Evolutionary conservation across 805 yeast species (phyloP).

Genomic region (Ascoidea asiatica): DNA sequence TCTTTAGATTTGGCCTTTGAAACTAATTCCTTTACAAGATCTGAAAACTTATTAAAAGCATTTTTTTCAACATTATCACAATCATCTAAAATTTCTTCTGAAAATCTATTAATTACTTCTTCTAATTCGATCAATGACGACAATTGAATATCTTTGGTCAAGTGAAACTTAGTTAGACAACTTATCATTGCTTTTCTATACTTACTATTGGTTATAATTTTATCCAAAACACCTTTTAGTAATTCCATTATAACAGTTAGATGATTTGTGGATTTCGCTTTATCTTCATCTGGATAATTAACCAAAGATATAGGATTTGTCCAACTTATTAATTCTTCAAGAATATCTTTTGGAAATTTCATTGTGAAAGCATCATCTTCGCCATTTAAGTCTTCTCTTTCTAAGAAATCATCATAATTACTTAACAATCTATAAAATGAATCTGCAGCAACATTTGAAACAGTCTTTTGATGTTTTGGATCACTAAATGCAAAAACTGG

Average conservation of each 20-base stretch:
- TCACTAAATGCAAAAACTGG: conserved; percentile 82
- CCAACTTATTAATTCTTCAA: conserved; percentile 72
- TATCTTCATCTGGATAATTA: conserved; percentile 27
- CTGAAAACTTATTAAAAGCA: conserved; percentile 14
- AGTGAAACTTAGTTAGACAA: conserved; percentile 33
- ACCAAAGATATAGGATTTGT: conserved; percentile 66
- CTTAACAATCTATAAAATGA: conserved; percentile 44
- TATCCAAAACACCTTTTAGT: conserved; percentile 31
- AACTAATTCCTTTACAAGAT: conserved; percentile 16
- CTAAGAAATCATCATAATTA: conserved; percentile 23
- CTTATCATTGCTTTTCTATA: conserved; percentile 38
- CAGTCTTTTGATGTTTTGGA: conserved; percentile 49
- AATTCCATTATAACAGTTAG: conserved; percentile 41
- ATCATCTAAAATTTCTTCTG: conserved; percentile 10
- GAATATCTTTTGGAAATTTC: conserved; percentile 34
- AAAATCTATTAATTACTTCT: conserved; percentile 2
- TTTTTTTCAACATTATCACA: conserved; percentile 14
- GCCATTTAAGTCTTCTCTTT: conserved; percentile 18
- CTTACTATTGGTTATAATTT: conserved; percentile 32
- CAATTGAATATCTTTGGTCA: conserved; percentile 20
- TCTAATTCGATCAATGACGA: conserved; percentile 9
- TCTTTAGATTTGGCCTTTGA: conserved; percentile 11
- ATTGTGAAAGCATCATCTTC: conserved; percentile 15
- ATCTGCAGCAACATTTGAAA: conserved; percentile 54
- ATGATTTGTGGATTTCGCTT: conserved; percentile 35